These are phyloP conservation scores for Hydrangea macrophylla DNA, from an alignment of 148 eudicot genomes.

Conservation along the genomic window DNA sequence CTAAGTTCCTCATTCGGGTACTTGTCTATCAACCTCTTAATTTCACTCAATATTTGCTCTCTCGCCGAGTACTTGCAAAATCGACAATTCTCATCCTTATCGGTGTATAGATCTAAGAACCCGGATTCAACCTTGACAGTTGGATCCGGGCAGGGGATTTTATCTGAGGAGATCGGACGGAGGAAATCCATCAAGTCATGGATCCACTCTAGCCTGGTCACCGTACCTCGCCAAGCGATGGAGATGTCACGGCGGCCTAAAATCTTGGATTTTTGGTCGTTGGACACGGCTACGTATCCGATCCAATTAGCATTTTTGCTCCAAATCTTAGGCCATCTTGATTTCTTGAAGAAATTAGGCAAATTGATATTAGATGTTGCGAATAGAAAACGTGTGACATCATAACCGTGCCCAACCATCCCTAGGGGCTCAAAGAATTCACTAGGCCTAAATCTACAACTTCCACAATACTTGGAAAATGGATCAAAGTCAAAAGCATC, in stretches of 20 bases:
- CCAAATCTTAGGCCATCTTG: constrained; percentile 65
- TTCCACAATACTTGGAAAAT: constrained; percentile 63
- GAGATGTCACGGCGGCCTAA: constrained; percentile 67
- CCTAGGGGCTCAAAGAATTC: constrained; percentile 38
- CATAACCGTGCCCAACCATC: constrained; percentile 43
- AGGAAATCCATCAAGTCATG: constrained; percentile 52
- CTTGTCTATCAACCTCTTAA: constrained; percentile 33
- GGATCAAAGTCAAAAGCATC: constrained; percentile 67
- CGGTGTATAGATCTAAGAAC: constrained; percentile 53
- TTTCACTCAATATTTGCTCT: constrained; percentile 51
- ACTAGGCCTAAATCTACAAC: constrained; percentile 30
- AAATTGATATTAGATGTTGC: constrained; percentile 54
- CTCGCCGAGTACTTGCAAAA: constrained; percentile 50
- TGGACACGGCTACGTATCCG: constrained; percentile 68
- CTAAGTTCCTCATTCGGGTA: constrained; percentile 61
- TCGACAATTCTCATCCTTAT: constrained; percentile 32
- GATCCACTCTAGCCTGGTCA: constrained; percentile 59
- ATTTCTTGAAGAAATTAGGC: constrained; percentile 51
- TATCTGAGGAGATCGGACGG: constrained; percentile 25
- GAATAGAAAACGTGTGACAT: constrained; percentile 47
- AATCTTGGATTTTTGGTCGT: constrained; percentile 40
- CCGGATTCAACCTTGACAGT: constrained; percentile 53
- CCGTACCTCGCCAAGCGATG: constrained; percentile 75
- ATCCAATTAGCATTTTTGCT: constrained; percentile 71
- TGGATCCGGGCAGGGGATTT: constrained; percentile 47